A percentile compares a stretch with the other conserved stretches of the same genome.
Conservation (phyloP, 2,329 filamentous ascomycete genomes). For the Monosporascus ibericus region DNA sequence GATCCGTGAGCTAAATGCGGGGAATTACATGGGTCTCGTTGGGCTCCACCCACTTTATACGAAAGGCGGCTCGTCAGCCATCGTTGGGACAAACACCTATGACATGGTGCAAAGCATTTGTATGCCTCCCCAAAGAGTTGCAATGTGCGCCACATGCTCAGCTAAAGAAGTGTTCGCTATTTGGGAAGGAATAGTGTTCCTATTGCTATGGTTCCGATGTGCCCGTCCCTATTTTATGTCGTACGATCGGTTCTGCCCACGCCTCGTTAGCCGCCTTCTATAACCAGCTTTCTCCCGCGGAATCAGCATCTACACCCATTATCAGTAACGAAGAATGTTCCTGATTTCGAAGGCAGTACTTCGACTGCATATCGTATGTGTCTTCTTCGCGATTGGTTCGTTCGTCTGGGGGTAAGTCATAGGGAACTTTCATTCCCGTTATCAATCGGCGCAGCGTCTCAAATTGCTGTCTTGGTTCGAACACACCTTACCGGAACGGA, state of each 20-base stretch:
- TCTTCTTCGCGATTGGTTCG: conserved; percentile 49
- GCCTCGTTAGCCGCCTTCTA: not conserved
- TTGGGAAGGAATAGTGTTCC: not conserved
- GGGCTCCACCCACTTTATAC: not conserved
- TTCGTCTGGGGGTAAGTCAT: conserved; percentile 47
- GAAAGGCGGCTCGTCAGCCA: not conserved
- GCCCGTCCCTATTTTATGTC: no score
- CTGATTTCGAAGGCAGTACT: conserved; percentile 26
- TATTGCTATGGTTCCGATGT: not conserved
- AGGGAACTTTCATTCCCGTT: not conserved
- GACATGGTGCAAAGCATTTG: not conserved
- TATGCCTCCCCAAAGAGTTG: no score
- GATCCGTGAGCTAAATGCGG: not conserved
- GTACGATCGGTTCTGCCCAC: no score
- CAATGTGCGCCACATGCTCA: not conserved
- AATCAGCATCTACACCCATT: not conserved
- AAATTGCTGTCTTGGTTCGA: no score
- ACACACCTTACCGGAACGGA: no score
- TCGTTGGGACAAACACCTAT: not conserved
- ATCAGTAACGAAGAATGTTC: not conserved
- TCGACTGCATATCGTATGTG: conserved; percentile 40
- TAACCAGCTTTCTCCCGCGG: not conserved
- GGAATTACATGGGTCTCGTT: not conserved
- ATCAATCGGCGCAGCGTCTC: not conserved
- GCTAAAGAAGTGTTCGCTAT: not conserved